phyloP scores from a whole-genome alignment of 2,329 filamentous ascomycete species.

The Fusarium sp. region DNA sequence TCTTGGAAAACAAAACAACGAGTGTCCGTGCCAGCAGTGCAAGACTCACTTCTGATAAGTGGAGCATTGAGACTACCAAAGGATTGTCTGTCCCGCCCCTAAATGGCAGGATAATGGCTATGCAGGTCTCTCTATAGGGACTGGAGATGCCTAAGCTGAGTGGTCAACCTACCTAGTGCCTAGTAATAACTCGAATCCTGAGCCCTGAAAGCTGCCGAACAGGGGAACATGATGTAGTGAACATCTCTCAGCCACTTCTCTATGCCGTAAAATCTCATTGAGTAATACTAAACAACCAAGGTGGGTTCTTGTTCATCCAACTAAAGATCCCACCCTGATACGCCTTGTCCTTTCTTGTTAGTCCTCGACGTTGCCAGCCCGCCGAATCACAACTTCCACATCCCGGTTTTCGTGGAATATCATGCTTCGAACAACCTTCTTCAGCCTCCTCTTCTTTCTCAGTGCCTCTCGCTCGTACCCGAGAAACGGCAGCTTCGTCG shows the following conservation, averaged over 20 bases:
- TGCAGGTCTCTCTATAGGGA: not conserved
- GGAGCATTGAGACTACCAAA: not conserved
- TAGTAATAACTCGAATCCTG: not conserved
- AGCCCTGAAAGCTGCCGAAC: slow-evolving; percentile 4
- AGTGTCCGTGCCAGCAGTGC: not conserved
- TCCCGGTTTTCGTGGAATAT: not conserved
- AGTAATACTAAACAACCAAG: not conserved
- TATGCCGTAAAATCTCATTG: not conserved
- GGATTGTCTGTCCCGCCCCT: not conserved
- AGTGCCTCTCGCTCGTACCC: slow-evolving; percentile 6
- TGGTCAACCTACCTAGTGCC: not conserved
- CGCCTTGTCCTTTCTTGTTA: not conserved
- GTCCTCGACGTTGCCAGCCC: not conserved
- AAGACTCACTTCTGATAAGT: not conserved
- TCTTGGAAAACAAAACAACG: not conserved
- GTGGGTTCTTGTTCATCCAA: not conserved
- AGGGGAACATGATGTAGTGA: not conserved
- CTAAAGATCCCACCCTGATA: not conserved
- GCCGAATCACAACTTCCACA: not conserved
- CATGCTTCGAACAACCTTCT: slow-evolving; percentile 3
- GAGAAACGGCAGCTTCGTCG: slow-evolving; percentile 4
- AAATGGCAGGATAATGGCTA: not conserved
- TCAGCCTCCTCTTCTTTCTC: slow-evolving; percentile 12
- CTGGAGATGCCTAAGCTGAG: not conserved
- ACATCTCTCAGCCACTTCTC: not conserved